Evolutionary conservation across 208 protist species (phyloP).

Genomic region (Endotrypanum monterogeii): DNA sequence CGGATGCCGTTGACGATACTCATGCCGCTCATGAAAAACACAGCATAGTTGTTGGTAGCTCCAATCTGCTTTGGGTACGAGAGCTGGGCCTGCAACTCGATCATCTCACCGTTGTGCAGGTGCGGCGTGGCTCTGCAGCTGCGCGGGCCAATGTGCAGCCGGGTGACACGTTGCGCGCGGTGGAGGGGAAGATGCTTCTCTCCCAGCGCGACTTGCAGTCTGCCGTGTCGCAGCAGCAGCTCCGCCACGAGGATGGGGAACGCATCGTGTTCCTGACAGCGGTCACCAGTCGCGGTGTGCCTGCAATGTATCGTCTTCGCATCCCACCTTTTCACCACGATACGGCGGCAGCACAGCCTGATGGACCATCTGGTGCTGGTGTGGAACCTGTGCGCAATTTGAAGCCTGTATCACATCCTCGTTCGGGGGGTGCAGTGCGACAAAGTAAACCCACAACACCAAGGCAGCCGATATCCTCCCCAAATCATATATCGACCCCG

Average conservation of each 20-base stretch:
- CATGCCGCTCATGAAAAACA: neutral
- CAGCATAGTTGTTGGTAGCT: neutral
- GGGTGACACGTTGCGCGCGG: conserved; percentile 31
- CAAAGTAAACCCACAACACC: neutral
- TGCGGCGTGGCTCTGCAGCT: conserved; percentile 14
- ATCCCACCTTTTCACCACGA: conserved; percentile 10
- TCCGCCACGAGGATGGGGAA: neutral
- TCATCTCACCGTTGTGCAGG: conserved; percentile 10
- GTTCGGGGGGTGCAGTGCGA: neutral
- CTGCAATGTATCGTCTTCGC: conserved; percentile 27
- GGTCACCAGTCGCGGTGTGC: conserved; percentile 16
- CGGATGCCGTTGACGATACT: neutral
- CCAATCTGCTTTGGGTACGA: neutral
- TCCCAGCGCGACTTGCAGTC: conserved; percentile 14
- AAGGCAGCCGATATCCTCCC: neutral
- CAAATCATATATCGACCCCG: neutral
- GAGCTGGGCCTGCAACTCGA: conserved; percentile 26
- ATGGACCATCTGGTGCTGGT: neutral
- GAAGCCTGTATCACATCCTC: neutral
- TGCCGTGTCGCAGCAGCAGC: conserved; percentile 12
- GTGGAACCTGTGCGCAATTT: neutral
- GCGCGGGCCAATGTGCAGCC: conserved; percentile 32
- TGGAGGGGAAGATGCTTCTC: conserved; percentile 24
- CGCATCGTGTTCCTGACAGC: conserved; percentile 18
- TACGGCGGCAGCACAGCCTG: neutral